Evolutionary conservation across 495 filamentous ascomycete genomes (phyloP).

Genomic region (Trypethelium eluteriae): DNA sequence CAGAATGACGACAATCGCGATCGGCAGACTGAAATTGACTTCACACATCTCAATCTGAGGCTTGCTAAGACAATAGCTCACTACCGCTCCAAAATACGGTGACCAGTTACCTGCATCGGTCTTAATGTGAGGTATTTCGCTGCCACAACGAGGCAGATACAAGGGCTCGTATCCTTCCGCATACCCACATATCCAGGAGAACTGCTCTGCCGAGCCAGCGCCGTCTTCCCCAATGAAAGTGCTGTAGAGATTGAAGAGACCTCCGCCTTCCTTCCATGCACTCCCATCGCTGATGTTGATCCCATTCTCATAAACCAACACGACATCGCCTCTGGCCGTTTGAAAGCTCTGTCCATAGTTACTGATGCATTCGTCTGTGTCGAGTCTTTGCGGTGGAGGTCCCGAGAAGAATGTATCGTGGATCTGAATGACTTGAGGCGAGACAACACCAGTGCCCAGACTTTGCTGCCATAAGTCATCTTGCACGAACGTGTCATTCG

Average conservation of each 20-base stretch:
- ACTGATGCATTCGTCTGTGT: not conserved
- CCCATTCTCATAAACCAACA: not conserved
- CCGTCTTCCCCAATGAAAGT: not conserved
- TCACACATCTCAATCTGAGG: conserved; percentile 33
- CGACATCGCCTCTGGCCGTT: not conserved
- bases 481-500: conserved; percentile 32
- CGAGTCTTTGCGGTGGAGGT: not conserved
- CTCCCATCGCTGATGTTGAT: not conserved
- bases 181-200: conserved; percentile 24
- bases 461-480: conserved; percentile 16
- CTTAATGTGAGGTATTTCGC: conserved; percentile 19
- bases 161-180: conserved; percentile 11
- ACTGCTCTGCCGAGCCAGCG: not conserved
- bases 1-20: conserved; percentile 40
- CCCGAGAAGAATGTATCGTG: conserved; percentile 4
- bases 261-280: not conserved
- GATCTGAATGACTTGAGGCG: conserved; percentile 1
- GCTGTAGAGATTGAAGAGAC: not conserved
- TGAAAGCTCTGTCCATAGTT: not conserved
- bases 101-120: conserved; percentile 7
- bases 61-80: conserved; percentile 40
- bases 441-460: conserved; percentile 14
- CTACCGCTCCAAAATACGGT: conserved; percentile 10
- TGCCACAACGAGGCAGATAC: conserved; percentile 3
- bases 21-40: conserved; percentile 38